Base-by-base conservation (phyloP, 2,329 filamentous ascomycete genomes). In the Ophiostoma ulmi region DNA sequence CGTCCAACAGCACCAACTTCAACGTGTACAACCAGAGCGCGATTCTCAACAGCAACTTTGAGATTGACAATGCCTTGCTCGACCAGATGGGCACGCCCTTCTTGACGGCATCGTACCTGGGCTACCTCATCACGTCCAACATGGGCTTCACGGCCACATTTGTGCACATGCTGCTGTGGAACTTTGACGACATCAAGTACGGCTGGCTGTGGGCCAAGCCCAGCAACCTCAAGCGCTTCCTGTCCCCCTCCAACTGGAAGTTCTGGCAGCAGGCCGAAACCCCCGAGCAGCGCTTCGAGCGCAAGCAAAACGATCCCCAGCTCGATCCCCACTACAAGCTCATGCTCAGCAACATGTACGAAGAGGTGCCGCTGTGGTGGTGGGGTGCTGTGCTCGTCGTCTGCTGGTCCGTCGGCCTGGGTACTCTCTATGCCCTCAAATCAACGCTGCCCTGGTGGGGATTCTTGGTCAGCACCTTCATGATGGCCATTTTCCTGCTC, bases 121-220 rank as follows among this genome's bases (percentile, higher is more conserved):
- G 77, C 7, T 79, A 81, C 71, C 75, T 84, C 17, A 76, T 85
- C 41, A 79, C 79, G 1, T 78, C 78, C 4, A 85, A 85, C 72
- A 78, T 83, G 73, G 81, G 79, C 3, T 77, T 83, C 35, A 84
- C 83, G 3, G 83, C 84, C 1, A 80, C 81, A 0, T 76, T 86
- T 22, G 77, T 79, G 2, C 81, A 85, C 72, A 69, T 74, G 70
- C 61, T 72, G 14, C 72, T 74, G 14, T 74, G 70, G 70, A 72
- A 74, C 66, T 74, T 68, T 66, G 70, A 74, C 41, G 73, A 74
- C 44, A 48, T 74, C 67, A 74, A 74, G 71, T 64, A 69, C 31
- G 72, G 70, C 35, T 74, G 72, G 72, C 44, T 65, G 8, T 72
- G 71, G 69, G 67, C 72, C 10, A 17, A 14, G 5, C 65, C 67